A percentile compares a stretch with the other conserved stretches of the same genome.
These are phyloP conservation scores for Auriscalpium vulgare DNA, from an alignment of 768 basidiomycete genomes.

Conservation along the genomic window DNA sequence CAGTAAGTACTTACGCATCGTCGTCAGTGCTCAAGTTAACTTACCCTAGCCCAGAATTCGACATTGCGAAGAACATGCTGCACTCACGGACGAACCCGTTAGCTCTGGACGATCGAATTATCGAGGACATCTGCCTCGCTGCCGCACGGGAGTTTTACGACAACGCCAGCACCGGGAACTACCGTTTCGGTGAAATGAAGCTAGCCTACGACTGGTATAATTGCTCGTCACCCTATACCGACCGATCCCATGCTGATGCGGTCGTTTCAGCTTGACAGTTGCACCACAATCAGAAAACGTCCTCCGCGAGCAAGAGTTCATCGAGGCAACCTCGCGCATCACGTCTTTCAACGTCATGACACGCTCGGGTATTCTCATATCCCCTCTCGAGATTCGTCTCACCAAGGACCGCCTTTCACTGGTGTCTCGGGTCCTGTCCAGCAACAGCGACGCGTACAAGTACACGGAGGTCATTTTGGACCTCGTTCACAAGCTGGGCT, in stretches of 20 bases:
- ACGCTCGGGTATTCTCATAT: conserved; percentile 64
- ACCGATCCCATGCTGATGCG: not conserved
- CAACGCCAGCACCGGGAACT: conserved; percentile 87
- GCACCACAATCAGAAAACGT: conserved; percentile 56
- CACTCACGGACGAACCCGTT: conserved; percentile 37
- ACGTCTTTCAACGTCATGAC: conserved; percentile 86
- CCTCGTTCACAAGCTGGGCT: conserved; percentile 83
- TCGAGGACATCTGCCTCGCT: conserved; percentile 76
- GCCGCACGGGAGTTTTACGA: conserved; percentile 91
- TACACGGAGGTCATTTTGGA: conserved; percentile 91
- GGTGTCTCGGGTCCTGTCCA: conserved; percentile 79
- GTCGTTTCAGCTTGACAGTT: conserved; percentile 58
- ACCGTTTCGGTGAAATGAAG: conserved; percentile 93
- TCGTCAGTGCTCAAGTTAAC: not conserved
- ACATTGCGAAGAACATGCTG: conserved; percentile 58
- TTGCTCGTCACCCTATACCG: not conserved
- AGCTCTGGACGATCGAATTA: conserved; percentile 36
- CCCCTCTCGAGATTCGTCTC: conserved; percentile 89
- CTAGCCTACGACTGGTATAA: conserved; percentile 88
- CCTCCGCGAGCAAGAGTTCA: conserved; percentile 76
- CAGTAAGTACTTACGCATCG: conserved; percentile 49
- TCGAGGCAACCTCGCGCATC: conserved; percentile 94
- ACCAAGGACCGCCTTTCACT: conserved; percentile 83
- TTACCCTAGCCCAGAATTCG: conserved; percentile 41
- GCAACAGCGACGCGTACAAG: conserved; percentile 81